Evolutionary conservation across 2,329 filamentous ascomycete species (phyloP).

Genomic region (Cercospora nicotianae): DNA sequence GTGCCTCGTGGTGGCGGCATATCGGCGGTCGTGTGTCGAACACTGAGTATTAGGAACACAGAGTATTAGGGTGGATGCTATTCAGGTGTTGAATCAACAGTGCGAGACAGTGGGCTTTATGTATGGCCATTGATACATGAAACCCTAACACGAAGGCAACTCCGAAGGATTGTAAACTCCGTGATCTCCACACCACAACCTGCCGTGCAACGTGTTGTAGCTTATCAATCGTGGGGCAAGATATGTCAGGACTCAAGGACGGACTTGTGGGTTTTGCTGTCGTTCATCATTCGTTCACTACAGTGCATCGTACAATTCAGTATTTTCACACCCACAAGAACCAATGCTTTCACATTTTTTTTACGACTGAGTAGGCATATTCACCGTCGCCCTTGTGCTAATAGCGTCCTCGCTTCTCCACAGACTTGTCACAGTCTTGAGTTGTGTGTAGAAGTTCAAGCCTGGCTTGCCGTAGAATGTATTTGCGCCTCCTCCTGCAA

Average conservation of each 20-base stretch:
- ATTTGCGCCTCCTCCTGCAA: constrained; percentile 87
- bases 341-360: constrained; percentile 8
- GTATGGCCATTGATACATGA: background rate
- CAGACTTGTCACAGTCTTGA: constrained; percentile 93
- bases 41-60: too few species aligned
- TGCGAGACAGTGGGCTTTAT: background rate
- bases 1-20: background rate
- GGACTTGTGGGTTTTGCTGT: constrained; percentile 24
- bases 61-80: too few species aligned
- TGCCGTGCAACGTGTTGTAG: background rate
- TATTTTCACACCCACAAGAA: background rate
- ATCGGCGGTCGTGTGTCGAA: background rate
- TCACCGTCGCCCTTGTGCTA: constrained; percentile 77
- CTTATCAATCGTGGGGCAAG: background rate
- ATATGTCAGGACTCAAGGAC: constrained; percentile 32
- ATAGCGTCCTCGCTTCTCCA: constrained; percentile 87
- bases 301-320: constrained; percentile 24
- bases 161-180: background rate
- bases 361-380: constrained; percentile 72
- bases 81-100: background rate
- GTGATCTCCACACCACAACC: background rate
- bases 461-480: constrained; percentile 96
- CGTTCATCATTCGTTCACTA: background rate
- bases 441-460: constrained; percentile 91
- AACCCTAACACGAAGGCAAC: background rate